A percentile compares a stretch with the other conserved stretches of the same genome.
Conservation (phyloP, 2,329 filamentous ascomycete genomes). For the Colletotrichum sp. region DNA sequence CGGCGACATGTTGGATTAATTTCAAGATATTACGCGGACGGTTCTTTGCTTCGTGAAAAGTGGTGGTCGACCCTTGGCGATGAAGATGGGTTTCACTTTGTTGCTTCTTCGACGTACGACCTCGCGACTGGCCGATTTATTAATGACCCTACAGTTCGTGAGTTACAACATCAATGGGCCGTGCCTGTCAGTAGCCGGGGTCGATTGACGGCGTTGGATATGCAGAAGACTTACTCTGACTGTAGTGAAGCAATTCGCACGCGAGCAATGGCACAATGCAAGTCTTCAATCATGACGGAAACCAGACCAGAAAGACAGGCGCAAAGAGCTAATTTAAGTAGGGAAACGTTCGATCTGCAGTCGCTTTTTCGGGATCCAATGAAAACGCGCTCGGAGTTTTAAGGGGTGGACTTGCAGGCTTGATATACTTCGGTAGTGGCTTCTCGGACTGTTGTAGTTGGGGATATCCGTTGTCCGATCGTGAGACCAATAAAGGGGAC, state of each 20-base stretch:
- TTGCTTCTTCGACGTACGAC: constrained; percentile 29
- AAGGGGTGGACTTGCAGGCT: constrained; percentile 10
- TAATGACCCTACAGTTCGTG: constrained; percentile 1
- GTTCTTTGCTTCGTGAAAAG: constrained; percentile 37
- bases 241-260: constrained; percentile 54
- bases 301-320: neutral
- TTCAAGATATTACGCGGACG: constrained; percentile 28
- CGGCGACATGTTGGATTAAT: constrained; percentile 31
- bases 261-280: constrained; percentile 47
- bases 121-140: neutral
- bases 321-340: constrained; percentile 8
- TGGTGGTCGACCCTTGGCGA: constrained; percentile 25
- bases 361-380: constrained; percentile 1
- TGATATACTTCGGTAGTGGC: constrained; percentile 17
- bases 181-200: neutral
- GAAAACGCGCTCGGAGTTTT: constrained; percentile 12
- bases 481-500: neutral
- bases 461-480: constrained; percentile 36
- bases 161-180: neutral
- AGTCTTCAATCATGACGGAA: constrained; percentile 41
- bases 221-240: constrained; percentile 45
- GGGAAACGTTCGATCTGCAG: neutral
- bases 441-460: constrained; percentile 25
- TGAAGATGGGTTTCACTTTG: constrained; percentile 28
- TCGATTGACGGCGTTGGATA: neutral